Percentiles rank a stretch among this genome's conserved stretches.
Conservation (phyloP, 371 early-diverging fungal species). For the Rhizopus stolonifer region DNA sequence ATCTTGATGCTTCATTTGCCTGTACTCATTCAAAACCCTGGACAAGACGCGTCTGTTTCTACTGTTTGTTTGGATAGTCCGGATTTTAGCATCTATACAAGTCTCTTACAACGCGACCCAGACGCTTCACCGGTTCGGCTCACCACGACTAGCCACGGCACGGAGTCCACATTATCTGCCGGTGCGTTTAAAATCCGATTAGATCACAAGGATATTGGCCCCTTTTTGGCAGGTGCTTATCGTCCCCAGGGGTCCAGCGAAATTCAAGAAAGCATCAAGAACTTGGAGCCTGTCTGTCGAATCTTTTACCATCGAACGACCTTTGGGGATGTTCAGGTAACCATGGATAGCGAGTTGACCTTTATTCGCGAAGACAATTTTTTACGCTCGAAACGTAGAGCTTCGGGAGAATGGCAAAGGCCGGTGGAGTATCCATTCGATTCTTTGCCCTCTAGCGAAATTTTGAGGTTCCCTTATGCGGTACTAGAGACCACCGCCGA, state of each 20-base stretch:
- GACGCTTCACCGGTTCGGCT: slow-evolving; percentile 92
- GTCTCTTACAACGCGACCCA: slow-evolving; percentile 90
- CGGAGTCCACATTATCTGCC: slow-evolving; percentile 68
- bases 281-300: slow-evolving; percentile 76
- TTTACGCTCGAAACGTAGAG: slow-evolving; percentile 58
- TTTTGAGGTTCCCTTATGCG: slow-evolving; percentile 95
- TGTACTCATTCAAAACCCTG: slow-evolving; percentile 79
- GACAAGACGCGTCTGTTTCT: slow-evolving; percentile 74
- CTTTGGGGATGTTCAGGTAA: slow-evolving; percentile 91
- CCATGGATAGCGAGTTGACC: slow-evolving; percentile 97
- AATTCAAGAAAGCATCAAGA: slow-evolving; percentile 78
- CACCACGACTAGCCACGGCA: slow-evolving; percentile 82
- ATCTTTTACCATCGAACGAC: slow-evolving; percentile 97
- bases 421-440: slow-evolving; percentile 87
- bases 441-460: slow-evolving; percentile 75
- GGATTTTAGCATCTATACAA: slow-evolving; percentile 87
- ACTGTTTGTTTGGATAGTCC: slow-evolving; percentile 96
- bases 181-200: slow-evolving; percentile 88
- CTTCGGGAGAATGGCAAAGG: slow-evolving; percentile 88
- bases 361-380: slow-evolving; percentile 95
- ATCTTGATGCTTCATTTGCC: slow-evolving; percentile 94
- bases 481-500: slow-evolving; percentile 99
- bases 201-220: slow-evolving; percentile 70
- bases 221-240: no score
- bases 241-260: no score